Evolutionary conservation across 2,329 filamentous ascomycete genomes (phyloP), one percentile per base, ranked within the genome.

Genomic region (Colletotrichum sp.): DNA sequence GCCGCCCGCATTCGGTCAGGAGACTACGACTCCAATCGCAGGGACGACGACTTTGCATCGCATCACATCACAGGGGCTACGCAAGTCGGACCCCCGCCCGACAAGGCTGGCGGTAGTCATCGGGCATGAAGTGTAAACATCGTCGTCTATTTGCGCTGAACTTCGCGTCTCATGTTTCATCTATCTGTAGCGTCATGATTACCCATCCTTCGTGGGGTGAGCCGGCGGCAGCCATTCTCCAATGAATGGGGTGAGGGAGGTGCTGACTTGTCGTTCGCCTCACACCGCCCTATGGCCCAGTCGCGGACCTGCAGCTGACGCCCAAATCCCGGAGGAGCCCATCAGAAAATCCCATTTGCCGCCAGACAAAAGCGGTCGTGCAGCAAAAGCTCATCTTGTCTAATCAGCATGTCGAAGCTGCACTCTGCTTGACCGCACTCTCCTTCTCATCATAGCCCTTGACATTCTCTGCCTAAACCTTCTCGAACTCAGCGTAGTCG

Each of bases 281-380:
- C 28, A 75, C 74, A 76, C 74, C 74, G 72, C 72, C 72, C 34
- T 43, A 63, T 21, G 30, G 32, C 34, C 72, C 72, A 71, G 72
- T 52, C n/a, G 61, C 60, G 48, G 72, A 64, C 74, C 71, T 68
- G 66, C 74, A 59, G 64, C 74, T 60, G 60, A 66, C 66, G 61
- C 67, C 72, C 36, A 65, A 43, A 7, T 59, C 10, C 24, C 63
- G 39, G 43, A 13, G 59, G 65, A 76, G 21, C 72, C 71, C 67
- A 71, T 76, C 36, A 76, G 39, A 70, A 24, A 55, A 61, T 64
- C 43, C 66, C 74, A 61, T 71, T 76, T 76, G 60, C 71, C 74
- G 72, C 74, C 67, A 63, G 55, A 34, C 21, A n/a, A 39, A 30
- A 24, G 30, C 16, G 28, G 30, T 63, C 43, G 10, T 52, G n/a